These are phyloP conservation scores for Trichomonas gallinae DNA, from an alignment of 208 protist genomes.

Conservation along the genomic window DNA sequence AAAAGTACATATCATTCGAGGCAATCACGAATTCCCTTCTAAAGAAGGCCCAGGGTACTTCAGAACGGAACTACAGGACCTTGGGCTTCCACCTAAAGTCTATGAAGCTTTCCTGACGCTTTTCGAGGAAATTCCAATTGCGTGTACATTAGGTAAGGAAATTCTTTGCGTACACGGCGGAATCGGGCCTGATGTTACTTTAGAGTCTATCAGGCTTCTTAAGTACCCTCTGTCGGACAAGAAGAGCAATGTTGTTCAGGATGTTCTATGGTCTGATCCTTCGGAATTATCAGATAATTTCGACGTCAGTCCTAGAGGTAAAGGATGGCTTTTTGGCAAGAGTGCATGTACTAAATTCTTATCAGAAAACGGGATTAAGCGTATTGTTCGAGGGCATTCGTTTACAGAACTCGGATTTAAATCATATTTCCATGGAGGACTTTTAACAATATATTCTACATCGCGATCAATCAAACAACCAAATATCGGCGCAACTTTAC, in stretches of 20 bases:
- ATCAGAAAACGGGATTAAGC: not conserved
- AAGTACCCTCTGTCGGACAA: conserved; percentile 43
- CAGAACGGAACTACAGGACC: conserved; percentile 63
- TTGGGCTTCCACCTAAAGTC: conserved; percentile 62
- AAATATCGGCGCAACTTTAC: no score
- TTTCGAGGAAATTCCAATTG: conserved; percentile 63
- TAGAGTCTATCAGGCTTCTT: no score
- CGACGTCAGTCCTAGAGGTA: no score
- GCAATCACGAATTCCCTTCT: conserved; percentile 73
- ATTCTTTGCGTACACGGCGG: conserved; percentile 68
- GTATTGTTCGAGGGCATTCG: not conserved
- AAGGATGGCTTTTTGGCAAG: not conserved
- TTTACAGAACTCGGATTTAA: not conserved
- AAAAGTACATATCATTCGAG: conserved; percentile 64
- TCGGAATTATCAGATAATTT: not conserved
- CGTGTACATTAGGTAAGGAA: conserved; percentile 43
- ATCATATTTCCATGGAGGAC: no score
- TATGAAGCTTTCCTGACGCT: conserved; percentile 64
- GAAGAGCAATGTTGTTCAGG: conserved; percentile 23
- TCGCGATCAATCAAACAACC: no score
- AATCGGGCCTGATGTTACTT: conserved; percentile 56
- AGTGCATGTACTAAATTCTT: not conserved
- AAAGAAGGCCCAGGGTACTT: conserved; percentile 76
- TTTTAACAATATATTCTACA: no score
- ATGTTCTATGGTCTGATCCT: conserved; percentile 41